A percentile compares a stretch with the other conserved stretches of the same genome.
phyloP scores from a whole-genome alignment of 73 alveolate genomes.

The Symbiodinium natans region DNA sequence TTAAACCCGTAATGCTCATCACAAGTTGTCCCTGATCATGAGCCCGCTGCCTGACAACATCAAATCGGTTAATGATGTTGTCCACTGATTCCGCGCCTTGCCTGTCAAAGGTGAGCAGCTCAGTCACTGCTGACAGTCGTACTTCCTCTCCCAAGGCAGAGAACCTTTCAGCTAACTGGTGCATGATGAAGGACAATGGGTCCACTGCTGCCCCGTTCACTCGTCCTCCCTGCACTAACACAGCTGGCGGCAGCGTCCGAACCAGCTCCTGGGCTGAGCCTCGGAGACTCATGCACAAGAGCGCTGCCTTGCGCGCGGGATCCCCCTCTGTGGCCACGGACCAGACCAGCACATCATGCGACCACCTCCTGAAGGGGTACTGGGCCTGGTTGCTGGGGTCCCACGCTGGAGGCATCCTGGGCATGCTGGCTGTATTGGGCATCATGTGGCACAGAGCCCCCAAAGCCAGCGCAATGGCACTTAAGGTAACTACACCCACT shows the following conservation, averaged over 20 bases:
- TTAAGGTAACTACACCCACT: too few species aligned
- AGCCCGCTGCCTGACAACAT: background rate
- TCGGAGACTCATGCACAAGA: background rate
- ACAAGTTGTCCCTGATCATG: background rate
- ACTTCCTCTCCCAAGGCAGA: constrained; percentile 1
- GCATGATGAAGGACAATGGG: background rate
- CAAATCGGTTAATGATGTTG: background rate
- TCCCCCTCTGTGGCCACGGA: constrained; percentile 22
- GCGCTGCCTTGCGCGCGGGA: background rate
- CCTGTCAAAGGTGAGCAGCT: background rate
- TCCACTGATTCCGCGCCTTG: background rate
- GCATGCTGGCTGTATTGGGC: too few species aligned
- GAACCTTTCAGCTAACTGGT: background rate
- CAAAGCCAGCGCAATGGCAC: too few species aligned
- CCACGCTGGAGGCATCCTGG: background rate
- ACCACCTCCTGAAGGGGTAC: background rate
- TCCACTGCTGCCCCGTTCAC: background rate
- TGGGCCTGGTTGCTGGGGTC: background rate
- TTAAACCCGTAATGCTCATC: background rate
- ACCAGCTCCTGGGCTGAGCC: constrained; percentile 5
- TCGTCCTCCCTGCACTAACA: background rate
- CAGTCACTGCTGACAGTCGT: background rate
- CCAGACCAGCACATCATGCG: background rate
- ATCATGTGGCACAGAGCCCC: too few species aligned
- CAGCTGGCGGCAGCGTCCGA: background rate